Evolutionary conservation across 1,284 basidiomycete genomes (phyloP), one percentile per base, ranked within the genome.

Genomic region (Austroboletus olivaceoglutinosus): DNA sequence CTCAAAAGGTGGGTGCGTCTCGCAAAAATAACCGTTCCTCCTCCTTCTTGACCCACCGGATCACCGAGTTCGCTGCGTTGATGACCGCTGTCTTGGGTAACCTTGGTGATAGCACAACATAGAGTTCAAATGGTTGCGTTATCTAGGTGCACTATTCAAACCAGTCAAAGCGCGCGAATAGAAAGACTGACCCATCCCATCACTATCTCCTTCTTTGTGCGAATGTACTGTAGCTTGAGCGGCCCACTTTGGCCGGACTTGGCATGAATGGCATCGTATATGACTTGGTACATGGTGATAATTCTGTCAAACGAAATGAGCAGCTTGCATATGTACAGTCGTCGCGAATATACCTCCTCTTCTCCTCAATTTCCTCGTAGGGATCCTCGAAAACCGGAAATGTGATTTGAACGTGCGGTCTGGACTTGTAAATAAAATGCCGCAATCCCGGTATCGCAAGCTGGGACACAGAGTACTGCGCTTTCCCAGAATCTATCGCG

Each of bases 381-480:
- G 90, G 87, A 27, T 88, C 88, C 60, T 94, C 91, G 68, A 87
- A 94, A 16, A 72, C 69, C 0, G 95, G 93, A 56, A 80, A 75
- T 0, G 93, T 97, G 30, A 96, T 78, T 66, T 98, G 96, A 18
- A 98, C 92, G 58, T 91, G 82, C 16, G 82, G 73, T 18, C 92
- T 80, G 18, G 90, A 92, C 72, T 97, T 98, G 76, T 97, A 98
- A 46, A 97, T 73, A 65, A 98, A 99, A 70, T 99, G 96, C 25
- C 91, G 81, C 23, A 99, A 71, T 1, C 94, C 94, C 1, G 93
- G 89, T 48, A 96, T 86, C 5, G 84, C 84, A 2, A 98, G 72
- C 39, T 89, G 86, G 4, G 81, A 76, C 19, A 83, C 83, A 7
- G 77, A 75, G 58, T 91, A 90, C 44, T 82, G 76, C 2, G 80